A percentile compares a stretch with the other conserved stretches of the same genome.
phyloP scores from a whole-genome alignment of 176 grass and related monocot species.

The Carex cristatella region DNA sequence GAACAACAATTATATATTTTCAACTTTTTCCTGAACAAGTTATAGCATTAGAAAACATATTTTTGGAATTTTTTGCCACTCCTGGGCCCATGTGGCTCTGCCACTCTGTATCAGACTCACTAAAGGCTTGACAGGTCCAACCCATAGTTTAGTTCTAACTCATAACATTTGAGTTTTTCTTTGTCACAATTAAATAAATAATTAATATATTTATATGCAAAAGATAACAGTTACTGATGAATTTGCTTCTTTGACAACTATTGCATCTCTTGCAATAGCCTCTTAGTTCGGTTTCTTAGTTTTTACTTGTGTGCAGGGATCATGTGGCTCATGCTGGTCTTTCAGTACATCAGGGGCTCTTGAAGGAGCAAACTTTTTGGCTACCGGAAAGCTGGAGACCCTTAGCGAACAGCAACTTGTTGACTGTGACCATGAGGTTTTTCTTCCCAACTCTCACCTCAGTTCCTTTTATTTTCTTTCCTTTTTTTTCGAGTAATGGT shows the following conservation, averaged over 20 bases:
- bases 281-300: not conserved
- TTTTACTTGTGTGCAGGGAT: slow-evolving; percentile 40
- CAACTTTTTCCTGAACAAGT: too few species aligned
- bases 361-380: slow-evolving; percentile 73
- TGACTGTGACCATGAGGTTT: slow-evolving; percentile 84
- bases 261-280: not conserved
- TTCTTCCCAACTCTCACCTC: not conserved
- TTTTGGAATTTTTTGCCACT: too few species aligned
- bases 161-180: not conserved
- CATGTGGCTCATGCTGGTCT: slow-evolving; percentile 88
- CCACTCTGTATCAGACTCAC: too few species aligned
- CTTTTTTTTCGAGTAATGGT: not conserved
- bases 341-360: slow-evolving; percentile 73
- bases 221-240: not conserved
- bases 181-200: not conserved
- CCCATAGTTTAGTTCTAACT: not conserved
- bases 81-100: too few species aligned
- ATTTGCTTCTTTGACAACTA: not conserved
- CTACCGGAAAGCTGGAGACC: slow-evolving; percentile 65
- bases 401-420: slow-evolving; percentile 89
- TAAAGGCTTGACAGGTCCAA: not conserved
- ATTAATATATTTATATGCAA: not conserved
- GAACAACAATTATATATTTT: too few species aligned
- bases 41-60: too few species aligned
- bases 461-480: not conserved